Conservation (phyloP, 129 eudicot genomes). For the Chrysanthemum seticuspe region DNA sequence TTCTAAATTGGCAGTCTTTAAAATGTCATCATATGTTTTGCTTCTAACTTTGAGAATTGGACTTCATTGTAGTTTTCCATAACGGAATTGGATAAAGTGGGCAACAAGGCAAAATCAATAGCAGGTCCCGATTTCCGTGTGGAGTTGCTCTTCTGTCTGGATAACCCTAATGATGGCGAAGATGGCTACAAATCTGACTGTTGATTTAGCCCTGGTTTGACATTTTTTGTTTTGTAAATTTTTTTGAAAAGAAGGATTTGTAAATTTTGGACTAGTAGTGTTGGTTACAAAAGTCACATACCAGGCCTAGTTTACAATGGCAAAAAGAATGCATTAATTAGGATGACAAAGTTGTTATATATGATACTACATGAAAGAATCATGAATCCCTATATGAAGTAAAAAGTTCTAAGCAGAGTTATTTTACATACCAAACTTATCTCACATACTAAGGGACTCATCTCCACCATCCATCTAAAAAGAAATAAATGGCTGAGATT, state of each 20-base stretch:
- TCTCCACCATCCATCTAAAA: too few species aligned
- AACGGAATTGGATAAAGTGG: constrained; percentile 68
- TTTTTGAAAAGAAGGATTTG: constrained; percentile 2
- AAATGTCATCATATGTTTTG: neutral
- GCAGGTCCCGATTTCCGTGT: constrained; percentile 65
- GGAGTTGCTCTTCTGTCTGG: constrained; percentile 67
- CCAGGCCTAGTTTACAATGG: constrained; percentile 17
- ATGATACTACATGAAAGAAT: too few species aligned
- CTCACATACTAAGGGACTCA: too few species aligned
- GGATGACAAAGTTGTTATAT: neutral
- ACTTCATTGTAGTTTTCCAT: constrained; percentile 45
- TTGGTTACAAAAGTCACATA: neutral
- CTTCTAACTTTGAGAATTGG: neutral
- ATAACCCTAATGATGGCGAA: constrained; percentile 8
- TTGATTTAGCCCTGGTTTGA: constrained; percentile 27
- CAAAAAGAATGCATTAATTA: constrained; percentile 2
- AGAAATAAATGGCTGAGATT: too few species aligned
- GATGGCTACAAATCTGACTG: constrained; percentile 20
- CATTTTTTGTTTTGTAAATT: constrained; percentile 11
- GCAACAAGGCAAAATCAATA: constrained; percentile 55
- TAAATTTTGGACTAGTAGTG: constrained; percentile 27
- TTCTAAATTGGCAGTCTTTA: too few species aligned
- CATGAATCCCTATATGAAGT: too few species aligned
- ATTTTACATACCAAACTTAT: too few species aligned
- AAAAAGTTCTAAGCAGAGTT: too few species aligned